These are phyloP conservation scores for Botrytis sinoallii DNA, from an alignment of 2,329 filamentous ascomycete genomes.

Conservation along the genomic window DNA sequence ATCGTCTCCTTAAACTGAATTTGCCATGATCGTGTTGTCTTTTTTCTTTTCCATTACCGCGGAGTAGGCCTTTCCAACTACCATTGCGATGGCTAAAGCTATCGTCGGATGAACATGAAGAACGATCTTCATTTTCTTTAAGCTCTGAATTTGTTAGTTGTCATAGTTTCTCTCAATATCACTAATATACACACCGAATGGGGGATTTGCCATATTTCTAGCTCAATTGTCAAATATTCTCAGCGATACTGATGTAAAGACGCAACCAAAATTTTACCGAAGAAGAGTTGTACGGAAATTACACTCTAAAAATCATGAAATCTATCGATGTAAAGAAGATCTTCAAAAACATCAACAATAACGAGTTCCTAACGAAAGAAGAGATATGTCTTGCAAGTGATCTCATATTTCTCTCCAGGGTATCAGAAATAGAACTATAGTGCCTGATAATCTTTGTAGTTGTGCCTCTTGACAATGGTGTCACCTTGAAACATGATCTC, in stretches of 20 bases:
- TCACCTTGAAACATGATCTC: too few relatives aligned
- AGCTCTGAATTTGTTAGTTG: not conserved
- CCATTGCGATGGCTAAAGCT: not conserved
- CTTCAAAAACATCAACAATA: not conserved
- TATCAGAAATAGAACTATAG: not conserved
- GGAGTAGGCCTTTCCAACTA: not conserved
- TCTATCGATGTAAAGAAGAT: not conserved
- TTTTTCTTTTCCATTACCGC: not conserved
- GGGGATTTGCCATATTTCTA: not conserved
- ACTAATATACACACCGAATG: not conserved
- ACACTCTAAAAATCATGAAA: not conserved
- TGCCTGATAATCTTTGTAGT: not conserved
- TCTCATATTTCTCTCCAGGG: not conserved
- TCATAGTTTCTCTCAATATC: accelerated
- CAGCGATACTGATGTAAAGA: too few relatives aligned
- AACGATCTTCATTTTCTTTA: not conserved
- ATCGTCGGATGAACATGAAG: not conserved
- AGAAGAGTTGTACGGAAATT: not conserved
- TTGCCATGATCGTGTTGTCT: not conserved
- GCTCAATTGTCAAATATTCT: not conserved
- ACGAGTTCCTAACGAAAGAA: not conserved
- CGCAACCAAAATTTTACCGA: not conserved
- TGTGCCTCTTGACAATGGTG: not conserved
- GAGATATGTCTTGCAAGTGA: not conserved
- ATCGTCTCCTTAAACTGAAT: not conserved